phyloP scores from a whole-genome alignment of 2,329 filamentous ascomycete species.

The Passalora sequoiae region DNA sequence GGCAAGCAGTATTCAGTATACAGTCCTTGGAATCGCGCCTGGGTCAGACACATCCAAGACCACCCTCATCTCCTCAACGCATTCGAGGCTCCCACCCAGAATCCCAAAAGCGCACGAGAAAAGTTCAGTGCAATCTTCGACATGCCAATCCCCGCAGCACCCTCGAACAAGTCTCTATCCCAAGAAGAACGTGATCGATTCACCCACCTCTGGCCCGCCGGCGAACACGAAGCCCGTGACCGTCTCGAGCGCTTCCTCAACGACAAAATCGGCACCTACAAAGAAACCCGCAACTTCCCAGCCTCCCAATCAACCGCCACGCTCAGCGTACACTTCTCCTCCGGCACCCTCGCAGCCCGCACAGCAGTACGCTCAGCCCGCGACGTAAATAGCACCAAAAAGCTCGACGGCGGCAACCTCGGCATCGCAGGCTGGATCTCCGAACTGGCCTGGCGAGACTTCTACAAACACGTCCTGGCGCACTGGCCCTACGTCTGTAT shows the following conservation, averaged over 20 bases:
- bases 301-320: conserved; percentile 59
- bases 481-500: conserved; percentile 81
- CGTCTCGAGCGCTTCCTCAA: conserved; percentile 64
- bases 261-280: conserved; percentile 58
- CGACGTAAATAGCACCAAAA: conserved; percentile 56
- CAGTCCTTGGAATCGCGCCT: conserved; percentile 72
- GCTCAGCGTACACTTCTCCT: conserved; percentile 67
- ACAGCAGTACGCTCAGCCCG: conserved; percentile 62
- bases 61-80: conserved; percentile 63
- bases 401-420: conserved; percentile 60
- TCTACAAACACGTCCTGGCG: conserved; percentile 79
- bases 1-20: conserved; percentile 83
- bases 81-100: conserved; percentile 54
- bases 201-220: conserved; percentile 63
- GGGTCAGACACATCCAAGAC: conserved; percentile 67
- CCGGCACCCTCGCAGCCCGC: conserved; percentile 62
- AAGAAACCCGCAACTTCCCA: conserved; percentile 61
- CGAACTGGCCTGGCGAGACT: conserved; percentile 81
- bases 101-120: conserved; percentile 47
- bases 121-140: conserved; percentile 56
- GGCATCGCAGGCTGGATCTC: conserved; percentile 72
- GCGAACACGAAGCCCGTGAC: conserved; percentile 64
- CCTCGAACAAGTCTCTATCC: conserved; percentile 57
- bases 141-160: conserved; percentile 55
- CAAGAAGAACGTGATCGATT: conserved; percentile 56